phyloP scores from a whole-genome alignment of 768 basidiomycete species.

The Kwoniella pini region DNA sequence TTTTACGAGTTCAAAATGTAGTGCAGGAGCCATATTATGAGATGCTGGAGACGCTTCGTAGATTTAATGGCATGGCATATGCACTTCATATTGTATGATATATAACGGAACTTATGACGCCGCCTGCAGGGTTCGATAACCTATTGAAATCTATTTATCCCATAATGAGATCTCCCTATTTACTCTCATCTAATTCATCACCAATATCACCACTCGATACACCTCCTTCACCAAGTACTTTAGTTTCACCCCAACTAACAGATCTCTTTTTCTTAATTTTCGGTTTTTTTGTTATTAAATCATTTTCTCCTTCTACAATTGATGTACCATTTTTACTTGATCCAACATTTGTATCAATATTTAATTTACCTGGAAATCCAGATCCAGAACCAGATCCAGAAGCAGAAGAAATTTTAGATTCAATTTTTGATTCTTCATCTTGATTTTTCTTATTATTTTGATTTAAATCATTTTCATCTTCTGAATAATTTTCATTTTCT shows the following conservation, averaged over 20 bases:
- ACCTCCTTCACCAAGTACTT: constrained; percentile 35
- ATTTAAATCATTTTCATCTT: constrained; percentile 6
- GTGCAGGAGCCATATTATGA: no score
- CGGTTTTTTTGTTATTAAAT: constrained; percentile 5
- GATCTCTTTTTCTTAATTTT: constrained; percentile 34
- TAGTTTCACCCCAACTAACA: constrained; percentile 47
- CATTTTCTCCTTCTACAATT: not conserved
- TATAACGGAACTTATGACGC: not conserved
- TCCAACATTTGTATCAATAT: not conserved
- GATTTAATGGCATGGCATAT: no score
- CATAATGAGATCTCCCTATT: not conserved
- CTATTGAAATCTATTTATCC: not conserved
- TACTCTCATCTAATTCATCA: constrained; percentile 1
- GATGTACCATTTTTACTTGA: not conserved
- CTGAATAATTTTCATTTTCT: constrained; percentile 13
- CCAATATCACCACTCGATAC: constrained; percentile 1
- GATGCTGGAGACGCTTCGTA: no score
- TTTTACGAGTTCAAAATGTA: no score
- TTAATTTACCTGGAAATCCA: not conserved
- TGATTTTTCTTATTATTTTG: constrained; percentile 9
- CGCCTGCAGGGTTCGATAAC: not conserved
- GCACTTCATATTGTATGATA: not conserved
- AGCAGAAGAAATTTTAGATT: not conserved
- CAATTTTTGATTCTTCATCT: constrained; percentile 25
- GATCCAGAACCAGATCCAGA: no score